Evolutionary conservation across 2,329 filamentous ascomycete genomes (phyloP), one percentile per base, ranked within the genome.

Genomic region (Epichloe aotearoae): DNA sequence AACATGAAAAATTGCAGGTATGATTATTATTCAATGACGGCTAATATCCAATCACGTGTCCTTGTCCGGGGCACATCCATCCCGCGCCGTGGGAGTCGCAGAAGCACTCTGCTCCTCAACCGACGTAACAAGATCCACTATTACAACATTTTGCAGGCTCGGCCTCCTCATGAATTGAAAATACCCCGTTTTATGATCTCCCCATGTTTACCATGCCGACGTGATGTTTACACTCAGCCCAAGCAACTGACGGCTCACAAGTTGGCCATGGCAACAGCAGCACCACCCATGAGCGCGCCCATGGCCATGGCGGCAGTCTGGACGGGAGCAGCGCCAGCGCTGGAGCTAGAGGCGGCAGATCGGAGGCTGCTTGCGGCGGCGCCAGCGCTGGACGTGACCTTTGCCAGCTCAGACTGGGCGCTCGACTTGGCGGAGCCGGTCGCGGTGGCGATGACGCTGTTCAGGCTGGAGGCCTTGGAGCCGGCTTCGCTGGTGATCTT

Each of bases 241-340:
- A 0, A 10, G 26, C 8, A 30, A 30, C 2, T 4, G 41, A 3
- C 33, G 1, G 17, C 20, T 66, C 72, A 75, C 58, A 74, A 51
- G 64, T 73, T 73, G 58, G 61, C 66, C 46, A 43, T 43, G 38
- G 73, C 55, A 47, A 73, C 52, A 47, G 70, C 73, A 3, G 69
- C 71, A 57, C 72, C 73, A 23, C 72, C 73, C 46, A 74, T 61
- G 52, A 75, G 63, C 23, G 71, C 72, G 34, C 72, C 72, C 45
- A 75, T 61, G 19, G 67, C 72, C 41, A 74, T 56, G 30, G 66
- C 70, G 30, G 64, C 73, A 15, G 70, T 73, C 54, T 65, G 66
- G 50, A 60, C 64, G 6, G 65, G 65, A 47, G 56, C 56, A n/a
- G 55, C 59, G 23, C 45, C 50, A 33, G 17, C 56, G 44, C 51